These are phyloP conservation scores for Phyllosticta ampelicida DNA, from an alignment of 2,329 filamentous ascomycete species.

Conservation along the genomic window DNA sequence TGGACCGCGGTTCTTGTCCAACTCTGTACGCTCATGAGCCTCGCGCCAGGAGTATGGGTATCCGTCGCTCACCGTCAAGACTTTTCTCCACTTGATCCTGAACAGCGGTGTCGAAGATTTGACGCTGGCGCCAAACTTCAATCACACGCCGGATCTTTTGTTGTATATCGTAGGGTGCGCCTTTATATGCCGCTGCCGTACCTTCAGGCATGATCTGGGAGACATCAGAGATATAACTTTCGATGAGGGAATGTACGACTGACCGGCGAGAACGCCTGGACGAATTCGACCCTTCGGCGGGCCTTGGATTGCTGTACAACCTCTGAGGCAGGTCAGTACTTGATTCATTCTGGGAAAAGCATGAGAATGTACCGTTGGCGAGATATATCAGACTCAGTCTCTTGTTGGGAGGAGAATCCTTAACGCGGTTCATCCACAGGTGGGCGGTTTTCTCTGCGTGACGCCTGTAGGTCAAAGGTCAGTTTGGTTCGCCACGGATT, in stretches of 20 bases:
- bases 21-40: slow-evolving; percentile 28
- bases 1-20: slow-evolving; percentile 42
- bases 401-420: slow-evolving; percentile 76
- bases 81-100: slow-evolving; percentile 70
- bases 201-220: slow-evolving; percentile 73
- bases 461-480: slow-evolving; percentile 47
- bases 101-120: slow-evolving; percentile 72
- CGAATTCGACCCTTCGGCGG: slow-evolving; percentile 82
- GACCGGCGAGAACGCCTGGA: slow-evolving; percentile 76
- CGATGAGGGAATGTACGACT: slow-evolving; percentile 14
- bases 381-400: slow-evolving; percentile 87
- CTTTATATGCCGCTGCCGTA: slow-evolving; percentile 82
- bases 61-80: slow-evolving; percentile 55
- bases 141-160: slow-evolving; percentile 78
- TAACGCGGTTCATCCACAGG: slow-evolving; percentile 82
- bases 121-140: slow-evolving; percentile 83
- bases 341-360: neutral
- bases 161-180: slow-evolving; percentile 75
- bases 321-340: slow-evolving; percentile 43
- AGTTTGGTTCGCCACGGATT: neutral
- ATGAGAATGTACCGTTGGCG: slow-evolving; percentile 66
- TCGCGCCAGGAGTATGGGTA: neutral
- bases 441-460: slow-evolving; percentile 87
- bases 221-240: neutral
- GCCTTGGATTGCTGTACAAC: slow-evolving; percentile 94